Conservation (phyloP, 768 basidiomycete genomes). For the Hygrophoropsis aurantiaca region DNA sequence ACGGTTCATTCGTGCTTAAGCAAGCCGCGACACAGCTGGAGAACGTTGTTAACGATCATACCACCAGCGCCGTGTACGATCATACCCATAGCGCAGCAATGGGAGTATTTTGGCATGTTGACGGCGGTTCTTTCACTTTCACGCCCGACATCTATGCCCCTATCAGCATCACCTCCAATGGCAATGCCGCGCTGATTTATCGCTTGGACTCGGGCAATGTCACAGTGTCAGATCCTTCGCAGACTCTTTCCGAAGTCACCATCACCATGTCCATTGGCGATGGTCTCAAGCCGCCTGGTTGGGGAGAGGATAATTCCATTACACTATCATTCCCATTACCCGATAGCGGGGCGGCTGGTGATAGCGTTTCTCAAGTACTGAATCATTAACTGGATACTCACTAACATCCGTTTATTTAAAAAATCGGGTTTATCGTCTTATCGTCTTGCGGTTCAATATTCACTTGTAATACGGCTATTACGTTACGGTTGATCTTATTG, state of each 20-base stretch:
- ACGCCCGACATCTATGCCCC: slow-evolving; percentile 22
- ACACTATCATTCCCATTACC: slow-evolving; percentile 43
- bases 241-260: slow-evolving; percentile 39
- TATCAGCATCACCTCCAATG: slow-evolving; percentile 37
- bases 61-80: slow-evolving; percentile 54
- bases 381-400: slow-evolving; percentile 1
- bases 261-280: slow-evolving; percentile 35
- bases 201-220: slow-evolving; percentile 40
- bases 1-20: slow-evolving; percentile 40
- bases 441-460: too few relatives aligned
- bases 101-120: slow-evolving; percentile 56
- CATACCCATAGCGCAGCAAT: slow-evolving; percentile 37
- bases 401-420: too few relatives aligned
- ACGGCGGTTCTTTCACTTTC: slow-evolving; percentile 45
- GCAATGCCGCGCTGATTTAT: slow-evolving; percentile 46
- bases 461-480: too few relatives aligned
- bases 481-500: too few relatives aligned
- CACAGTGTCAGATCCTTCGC: slow-evolving; percentile 67
- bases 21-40: slow-evolving; percentile 26
- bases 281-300: slow-evolving; percentile 13
- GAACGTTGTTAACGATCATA: slow-evolving; percentile 45
- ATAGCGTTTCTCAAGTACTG: slow-evolving; percentile 38
- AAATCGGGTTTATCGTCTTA: too few relatives aligned
- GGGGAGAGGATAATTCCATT: slow-evolving; percentile 17
- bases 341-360: slow-evolving; percentile 47